Percentiles rank a stretch among this genome's conserved stretches.
Evolutionary conservation across 2,329 filamentous ascomycete genomes (phyloP).

Genomic region (Orbilia blumenaviensis): DNA sequence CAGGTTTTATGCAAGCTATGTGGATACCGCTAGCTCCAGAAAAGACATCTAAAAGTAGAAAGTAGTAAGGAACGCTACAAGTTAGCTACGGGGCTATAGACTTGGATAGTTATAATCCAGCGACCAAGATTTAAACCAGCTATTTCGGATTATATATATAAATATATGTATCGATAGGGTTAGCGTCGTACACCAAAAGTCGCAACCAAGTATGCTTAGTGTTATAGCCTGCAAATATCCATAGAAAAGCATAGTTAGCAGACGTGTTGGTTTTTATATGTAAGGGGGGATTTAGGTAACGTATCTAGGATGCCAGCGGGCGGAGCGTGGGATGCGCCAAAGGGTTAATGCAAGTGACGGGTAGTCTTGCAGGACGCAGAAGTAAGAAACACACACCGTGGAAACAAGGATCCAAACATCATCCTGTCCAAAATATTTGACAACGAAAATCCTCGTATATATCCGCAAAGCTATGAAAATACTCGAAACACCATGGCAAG

Average conservation of each 20-base stretch:
- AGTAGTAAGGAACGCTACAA: not conserved
- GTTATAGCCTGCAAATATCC: no score
- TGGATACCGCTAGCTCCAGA: not conserved
- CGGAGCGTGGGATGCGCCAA: no score
- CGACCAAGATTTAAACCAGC: no score
- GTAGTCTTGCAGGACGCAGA: not conserved
- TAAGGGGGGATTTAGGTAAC: no score
- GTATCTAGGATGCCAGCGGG: no score
- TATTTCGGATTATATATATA: not conserved
- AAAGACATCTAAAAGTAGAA: not conserved
- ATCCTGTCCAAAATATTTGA: conserved; percentile 40
- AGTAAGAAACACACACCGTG: not conserved
- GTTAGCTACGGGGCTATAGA: not conserved
- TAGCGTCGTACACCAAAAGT: no score
- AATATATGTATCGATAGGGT: not conserved
- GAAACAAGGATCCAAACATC: conserved; percentile 38
- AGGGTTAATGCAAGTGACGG: no score
- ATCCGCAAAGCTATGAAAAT: conserved; percentile 20
- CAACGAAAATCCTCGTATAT: conserved; percentile 26
- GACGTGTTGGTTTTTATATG: no score
- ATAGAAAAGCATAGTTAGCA: no score
- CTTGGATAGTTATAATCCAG: no score
- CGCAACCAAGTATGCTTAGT: no score
- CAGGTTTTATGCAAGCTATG: conserved; percentile 18
- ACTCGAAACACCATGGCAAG: not conserved